phyloP scores from a whole-genome alignment of 106 monocot genomes.

The Acorus calamus region DNA sequence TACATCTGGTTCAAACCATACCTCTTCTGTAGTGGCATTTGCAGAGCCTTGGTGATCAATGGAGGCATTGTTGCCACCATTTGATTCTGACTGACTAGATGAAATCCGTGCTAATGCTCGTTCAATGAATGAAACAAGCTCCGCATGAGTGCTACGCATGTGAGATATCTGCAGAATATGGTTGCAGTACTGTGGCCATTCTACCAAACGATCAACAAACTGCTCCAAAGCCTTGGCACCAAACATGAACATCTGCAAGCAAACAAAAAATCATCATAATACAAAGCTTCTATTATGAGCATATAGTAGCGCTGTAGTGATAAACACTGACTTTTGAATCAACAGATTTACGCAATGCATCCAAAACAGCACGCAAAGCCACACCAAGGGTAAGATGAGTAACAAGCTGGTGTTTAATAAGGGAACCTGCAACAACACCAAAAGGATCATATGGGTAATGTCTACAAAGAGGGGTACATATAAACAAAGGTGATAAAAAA shows the following conservation, averaged over 20 bases:
- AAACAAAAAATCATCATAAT: neutral
- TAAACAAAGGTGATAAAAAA: too few relatives aligned
- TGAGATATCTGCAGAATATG: slow-evolving; percentile 36
- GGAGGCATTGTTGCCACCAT: slow-evolving; percentile 1
- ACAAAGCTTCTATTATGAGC: too few relatives aligned
- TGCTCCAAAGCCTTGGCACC: slow-evolving; percentile 32
- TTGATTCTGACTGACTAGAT: slow-evolving; percentile 20
- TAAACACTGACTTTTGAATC: slow-evolving; percentile 64
- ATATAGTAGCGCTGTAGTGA: too few relatives aligned
- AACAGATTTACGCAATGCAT: slow-evolving; percentile 89
- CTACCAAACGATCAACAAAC: slow-evolving; percentile 23
- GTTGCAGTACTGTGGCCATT: slow-evolving; percentile 33
- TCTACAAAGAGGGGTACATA: too few relatives aligned
- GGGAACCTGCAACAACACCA: slow-evolving; percentile 43
- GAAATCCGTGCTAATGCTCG: slow-evolving; percentile 22
- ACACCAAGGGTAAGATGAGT: slow-evolving; percentile 78
- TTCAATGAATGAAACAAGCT: slow-evolving; percentile 25
- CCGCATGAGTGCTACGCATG: slow-evolving; percentile 14
- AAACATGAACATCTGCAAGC: slow-evolving; percentile 23
- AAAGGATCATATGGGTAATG: too few relatives aligned
- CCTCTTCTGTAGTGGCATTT: slow-evolving; percentile 12
- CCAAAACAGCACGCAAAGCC: slow-evolving; percentile 88
- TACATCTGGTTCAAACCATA: neutral
- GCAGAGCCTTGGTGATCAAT: slow-evolving; percentile 12
- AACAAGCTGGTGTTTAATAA: slow-evolving; percentile 93